Percentiles rank a stretch among this genome's conserved stretches.
Conservation (phyloP, 2,329 filamentous ascomycete genomes). For the Diaporthe velutina region DNA sequence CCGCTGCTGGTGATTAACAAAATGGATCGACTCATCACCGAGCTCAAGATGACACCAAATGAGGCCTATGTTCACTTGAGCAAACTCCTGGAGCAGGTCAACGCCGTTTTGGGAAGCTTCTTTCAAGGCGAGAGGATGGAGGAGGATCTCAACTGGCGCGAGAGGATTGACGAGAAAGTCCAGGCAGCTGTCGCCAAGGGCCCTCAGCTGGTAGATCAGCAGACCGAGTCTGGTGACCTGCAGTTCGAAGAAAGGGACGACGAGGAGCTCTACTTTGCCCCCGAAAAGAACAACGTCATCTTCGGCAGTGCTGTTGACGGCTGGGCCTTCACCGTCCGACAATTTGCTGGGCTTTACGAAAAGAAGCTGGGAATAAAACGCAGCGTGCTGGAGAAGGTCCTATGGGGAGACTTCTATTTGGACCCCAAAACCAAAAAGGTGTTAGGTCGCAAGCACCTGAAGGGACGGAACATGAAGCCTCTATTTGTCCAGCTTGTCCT, state of each 20-base stretch:
- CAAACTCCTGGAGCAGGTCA: slow-evolving; percentile 94
- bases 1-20: slow-evolving; percentile 98
- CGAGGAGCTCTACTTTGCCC: slow-evolving; percentile 97
- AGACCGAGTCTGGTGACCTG: slow-evolving; percentile 68
- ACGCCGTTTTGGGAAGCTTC: slow-evolving; percentile 96
- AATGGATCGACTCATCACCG: slow-evolving; percentile 93
- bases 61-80: slow-evolving; percentile 92
- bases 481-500: slow-evolving; percentile 98
- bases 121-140: slow-evolving; percentile 99
- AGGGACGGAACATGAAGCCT: slow-evolving; percentile 90
- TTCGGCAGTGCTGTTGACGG: slow-evolving; percentile 98
- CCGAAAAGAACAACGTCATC: slow-evolving; percentile 98
- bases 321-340: slow-evolving; percentile 98
- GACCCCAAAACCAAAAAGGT: slow-evolving; percentile 98
- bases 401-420: slow-evolving; percentile 97
- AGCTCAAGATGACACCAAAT: slow-evolving; percentile 90
- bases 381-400: slow-evolving; percentile 86
- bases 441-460: slow-evolving; percentile 89
- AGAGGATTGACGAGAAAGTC: slow-evolving; percentile 88
- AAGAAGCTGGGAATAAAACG: slow-evolving; percentile 97
- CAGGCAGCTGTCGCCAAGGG: slow-evolving; percentile 78
- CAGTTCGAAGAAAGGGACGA: slow-evolving; percentile 93
- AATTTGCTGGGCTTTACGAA: slow-evolving; percentile 94
- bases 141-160: slow-evolving; percentile 95
- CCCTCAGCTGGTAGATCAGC: slow-evolving; percentile 59